These are phyloP conservation scores for Penicillium malachiteum DNA, from an alignment of 495 filamentous ascomycete genomes.

Conservation along the genomic window DNA sequence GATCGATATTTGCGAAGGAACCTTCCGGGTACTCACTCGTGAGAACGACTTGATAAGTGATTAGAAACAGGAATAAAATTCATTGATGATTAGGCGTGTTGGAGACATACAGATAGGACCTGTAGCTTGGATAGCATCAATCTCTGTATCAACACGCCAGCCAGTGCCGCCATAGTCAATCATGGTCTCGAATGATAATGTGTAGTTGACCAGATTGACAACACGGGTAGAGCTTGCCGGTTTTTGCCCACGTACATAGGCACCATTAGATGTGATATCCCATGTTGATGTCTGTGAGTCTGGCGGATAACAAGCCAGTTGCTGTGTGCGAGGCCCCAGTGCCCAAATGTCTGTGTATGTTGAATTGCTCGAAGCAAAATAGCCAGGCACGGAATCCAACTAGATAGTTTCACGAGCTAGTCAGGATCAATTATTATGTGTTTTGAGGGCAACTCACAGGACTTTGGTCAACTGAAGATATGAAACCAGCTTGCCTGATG, in stretches of 20 bases:
- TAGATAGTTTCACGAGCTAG: background rate
- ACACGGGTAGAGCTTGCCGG: background rate
- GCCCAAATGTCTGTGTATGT: background rate
- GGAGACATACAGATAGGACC: conserved; percentile 5
- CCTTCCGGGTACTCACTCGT: background rate
- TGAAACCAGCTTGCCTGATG: background rate
- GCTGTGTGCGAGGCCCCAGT: background rate
- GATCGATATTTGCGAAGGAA: background rate
- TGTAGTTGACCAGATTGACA: conserved; percentile 3
- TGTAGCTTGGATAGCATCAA: conserved; percentile 8
- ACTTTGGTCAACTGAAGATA: conserved; percentile 8
- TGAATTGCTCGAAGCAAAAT: background rate
- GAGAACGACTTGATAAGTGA: background rate
- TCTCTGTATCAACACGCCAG: conserved; percentile 7
- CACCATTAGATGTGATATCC: conserved; percentile 4
- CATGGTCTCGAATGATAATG: background rate
- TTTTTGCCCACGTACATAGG: conserved; percentile 4
- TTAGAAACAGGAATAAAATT: background rate
- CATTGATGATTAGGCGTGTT: background rate
- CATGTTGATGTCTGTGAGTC: conserved; percentile 1
- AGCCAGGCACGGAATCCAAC: background rate
- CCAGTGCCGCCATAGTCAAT: background rate
- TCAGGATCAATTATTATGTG: background rate
- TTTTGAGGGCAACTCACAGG: background rate
- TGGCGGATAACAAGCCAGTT: background rate